Base-by-base conservation (phyloP, 2,329 filamentous ascomycete genomes). In the Penicillium nordicum region DNA sequence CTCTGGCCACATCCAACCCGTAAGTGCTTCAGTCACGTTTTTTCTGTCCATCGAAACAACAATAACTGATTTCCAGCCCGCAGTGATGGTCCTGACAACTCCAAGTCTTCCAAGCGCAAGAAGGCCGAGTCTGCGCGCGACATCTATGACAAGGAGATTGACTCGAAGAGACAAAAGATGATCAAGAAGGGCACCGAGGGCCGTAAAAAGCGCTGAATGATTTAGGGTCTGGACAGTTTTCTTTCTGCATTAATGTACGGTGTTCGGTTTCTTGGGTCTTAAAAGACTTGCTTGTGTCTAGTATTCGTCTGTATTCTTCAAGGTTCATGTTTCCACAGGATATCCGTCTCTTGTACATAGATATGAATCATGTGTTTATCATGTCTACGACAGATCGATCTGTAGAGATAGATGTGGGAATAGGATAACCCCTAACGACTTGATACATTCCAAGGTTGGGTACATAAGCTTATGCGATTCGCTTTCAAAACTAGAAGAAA, bases 1-100 rank as follows among this genome's bases (percentile, higher is more conserved):
- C 90, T 64, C 79, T 97, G 63, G 96, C 97, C 68, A 90, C 97
- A 78, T 88, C 92, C 60, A 91, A 96, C 68, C 87, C 89, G 85
- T 93, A 82, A 83, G 87, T 76, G 29, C 76, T 27, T 16, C 45
- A 44, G 40, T n/a, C 23, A 40, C 58, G 43, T 47, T 34, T 25
- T 25, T 6, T 6, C 23, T 27, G 29, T 36, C 16, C 37, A n/a
- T 25, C 11, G 63, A 66, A 70, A 67, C 67, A 70, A 65, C 69
- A 71, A 73, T 73, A 71, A 74, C 72, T 76, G 69, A 76, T 73
- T 66, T 61, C 51, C 61, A 70, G 67, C 61, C 67, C 70, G 57
- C 67, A 76, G 73, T 69, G 74, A 78, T 66, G 75, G 73, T 67
- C 74, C 76, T 63, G 76, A 78, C 36, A 76, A 82, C 50, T 80